Evolutionary conservation across 2,329 filamentous ascomycete species (phyloP).

Genomic region (Fusarium sp.): DNA sequence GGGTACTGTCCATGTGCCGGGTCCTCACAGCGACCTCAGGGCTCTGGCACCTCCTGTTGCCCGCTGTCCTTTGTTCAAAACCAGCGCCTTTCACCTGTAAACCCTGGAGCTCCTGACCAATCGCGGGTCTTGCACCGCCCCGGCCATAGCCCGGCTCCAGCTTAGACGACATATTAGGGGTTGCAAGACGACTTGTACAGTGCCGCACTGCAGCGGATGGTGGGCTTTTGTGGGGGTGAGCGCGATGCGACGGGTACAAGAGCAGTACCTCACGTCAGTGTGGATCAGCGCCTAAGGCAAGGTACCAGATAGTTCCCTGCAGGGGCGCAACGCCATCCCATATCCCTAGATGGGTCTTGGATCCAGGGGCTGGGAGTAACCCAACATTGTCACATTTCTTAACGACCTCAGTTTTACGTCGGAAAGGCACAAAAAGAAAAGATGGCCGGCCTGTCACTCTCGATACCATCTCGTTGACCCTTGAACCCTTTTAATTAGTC

Average conservation of each 20-base stretch:
- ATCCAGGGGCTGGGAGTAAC: constrained; percentile 38
- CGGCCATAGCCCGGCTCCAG: constrained; percentile 19
- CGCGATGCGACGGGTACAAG: constrained; percentile 21
- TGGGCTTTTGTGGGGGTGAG: constrained; percentile 11
- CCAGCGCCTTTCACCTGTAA: constrained; percentile 20
- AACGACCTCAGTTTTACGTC: neutral
- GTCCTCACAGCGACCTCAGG: constrained; percentile 26
- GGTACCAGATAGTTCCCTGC: constrained; percentile 27
- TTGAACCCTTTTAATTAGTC: neutral
- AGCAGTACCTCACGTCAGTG: neutral
- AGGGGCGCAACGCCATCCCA: constrained; percentile 31
- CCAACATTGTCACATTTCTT: constrained; percentile 18
- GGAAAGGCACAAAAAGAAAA: neutral
- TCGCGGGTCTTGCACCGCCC: constrained; percentile 9
- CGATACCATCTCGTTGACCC: neutral
- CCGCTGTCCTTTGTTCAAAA: constrained; percentile 12
- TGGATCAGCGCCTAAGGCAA: neutral
- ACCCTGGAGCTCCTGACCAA: constrained; percentile 35
- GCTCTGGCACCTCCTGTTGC: constrained; percentile 25
- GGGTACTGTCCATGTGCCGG: neutral
- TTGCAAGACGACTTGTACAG: constrained; percentile 32
- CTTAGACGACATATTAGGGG: constrained; percentile 42
- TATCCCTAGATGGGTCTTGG: constrained; percentile 11
- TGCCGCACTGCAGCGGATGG: constrained; percentile 28
- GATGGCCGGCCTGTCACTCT: neutral